Conservation (phyloP, 2,329 filamentous ascomycete species). For the Verticillium dahliae region DNA sequence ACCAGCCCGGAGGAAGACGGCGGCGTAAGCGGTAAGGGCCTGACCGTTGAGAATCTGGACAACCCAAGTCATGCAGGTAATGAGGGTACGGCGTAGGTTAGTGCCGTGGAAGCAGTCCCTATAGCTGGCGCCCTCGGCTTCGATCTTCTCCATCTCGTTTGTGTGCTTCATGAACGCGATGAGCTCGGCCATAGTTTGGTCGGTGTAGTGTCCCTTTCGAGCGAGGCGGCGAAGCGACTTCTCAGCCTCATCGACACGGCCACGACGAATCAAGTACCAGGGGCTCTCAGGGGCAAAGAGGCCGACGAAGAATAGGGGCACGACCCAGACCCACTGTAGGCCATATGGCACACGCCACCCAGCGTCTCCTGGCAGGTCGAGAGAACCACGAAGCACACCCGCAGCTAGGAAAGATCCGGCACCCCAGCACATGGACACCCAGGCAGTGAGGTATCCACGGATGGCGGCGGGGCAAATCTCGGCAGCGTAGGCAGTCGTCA, state of each 20-base stretch:
- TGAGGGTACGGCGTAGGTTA: slow-evolving; percentile 31
- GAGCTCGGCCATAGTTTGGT: slow-evolving; percentile 31
- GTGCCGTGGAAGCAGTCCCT: slow-evolving; percentile 33
- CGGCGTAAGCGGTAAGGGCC: slow-evolving; percentile 24
- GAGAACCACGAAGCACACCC: slow-evolving; percentile 27
- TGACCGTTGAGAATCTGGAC: slow-evolving; percentile 31
- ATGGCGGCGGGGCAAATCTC: slow-evolving; percentile 27
- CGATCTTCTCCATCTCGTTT: slow-evolving; percentile 22
- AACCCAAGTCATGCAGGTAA: slow-evolving; percentile 29
- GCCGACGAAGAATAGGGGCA: slow-evolving; percentile 26
- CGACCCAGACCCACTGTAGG: slow-evolving; percentile 23
- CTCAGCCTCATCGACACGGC: slow-evolving; percentile 28
- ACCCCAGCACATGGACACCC: slow-evolving; percentile 30
- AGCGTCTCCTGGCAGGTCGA: slow-evolving; percentile 22
- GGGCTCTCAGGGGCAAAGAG: slow-evolving; percentile 43
- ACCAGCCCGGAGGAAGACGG: slow-evolving; percentile 33
- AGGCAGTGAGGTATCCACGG: slow-evolving; percentile 27
- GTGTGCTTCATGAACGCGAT: slow-evolving; percentile 39
- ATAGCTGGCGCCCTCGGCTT: slow-evolving; percentile 27
- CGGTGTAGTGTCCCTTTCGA: slow-evolving; percentile 36
- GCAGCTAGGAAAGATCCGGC: slow-evolving; percentile 29
- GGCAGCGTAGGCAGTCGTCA: slow-evolving; percentile 29
- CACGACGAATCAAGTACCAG: slow-evolving; percentile 36
- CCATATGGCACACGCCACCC: slow-evolving; percentile 16
- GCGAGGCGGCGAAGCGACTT: slow-evolving; percentile 24